Evolutionary conservation across 2,329 filamentous ascomycete species (phyloP).

Genomic region (Hymenoscyphus repandus): DNA sequence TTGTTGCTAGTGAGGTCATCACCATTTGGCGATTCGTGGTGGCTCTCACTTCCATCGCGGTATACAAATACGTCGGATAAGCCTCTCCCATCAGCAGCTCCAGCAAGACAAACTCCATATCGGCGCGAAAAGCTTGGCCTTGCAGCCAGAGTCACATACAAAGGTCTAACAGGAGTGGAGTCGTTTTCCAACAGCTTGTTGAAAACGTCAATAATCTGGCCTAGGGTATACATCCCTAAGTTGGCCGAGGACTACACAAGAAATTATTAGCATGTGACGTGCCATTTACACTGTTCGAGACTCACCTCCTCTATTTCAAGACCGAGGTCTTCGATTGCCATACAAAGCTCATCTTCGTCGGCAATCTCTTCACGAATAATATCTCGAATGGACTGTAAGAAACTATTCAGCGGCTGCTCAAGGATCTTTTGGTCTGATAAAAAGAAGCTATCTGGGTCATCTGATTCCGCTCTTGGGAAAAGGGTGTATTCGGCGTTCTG

Average conservation of each 20-base stretch:
- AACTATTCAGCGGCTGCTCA: constrained; percentile 44
- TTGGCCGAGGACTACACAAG: constrained; percentile 41
- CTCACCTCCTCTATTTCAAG: constrained; percentile 54
- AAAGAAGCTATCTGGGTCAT: constrained; percentile 50
- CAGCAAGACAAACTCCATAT: constrained; percentile 45
- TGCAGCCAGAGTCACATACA: constrained; percentile 52
- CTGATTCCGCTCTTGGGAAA: constrained; percentile 49
- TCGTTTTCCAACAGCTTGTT: constrained; percentile 55
- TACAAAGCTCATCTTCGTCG: constrained; percentile 50
- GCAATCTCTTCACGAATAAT: constrained; percentile 50
- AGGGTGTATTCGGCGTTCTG: constrained; percentile 50
- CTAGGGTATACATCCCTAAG: constrained; percentile 44
- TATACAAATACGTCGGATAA: constrained; percentile 25
- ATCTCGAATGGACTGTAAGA: constrained; percentile 51
- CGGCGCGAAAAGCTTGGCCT: constrained; percentile 49
- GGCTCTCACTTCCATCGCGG: constrained; percentile 22
- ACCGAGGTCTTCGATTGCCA: constrained; percentile 49
- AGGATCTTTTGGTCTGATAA: constrained; percentile 50
- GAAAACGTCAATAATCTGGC: constrained; percentile 55
- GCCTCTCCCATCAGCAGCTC: constrained; percentile 52
- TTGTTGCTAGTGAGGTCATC: constrained; percentile 1
- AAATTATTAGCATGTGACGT: neutral
- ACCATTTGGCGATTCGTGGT: constrained; percentile 16
- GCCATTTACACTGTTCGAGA: constrained; percentile 4
- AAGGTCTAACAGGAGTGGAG: constrained; percentile 45